Percentiles rank a stretch among this genome's conserved stretches.
Evolutionary conservation across 140 eudicot genomes (phyloP).

Genomic region (Cichorium intybus): DNA sequence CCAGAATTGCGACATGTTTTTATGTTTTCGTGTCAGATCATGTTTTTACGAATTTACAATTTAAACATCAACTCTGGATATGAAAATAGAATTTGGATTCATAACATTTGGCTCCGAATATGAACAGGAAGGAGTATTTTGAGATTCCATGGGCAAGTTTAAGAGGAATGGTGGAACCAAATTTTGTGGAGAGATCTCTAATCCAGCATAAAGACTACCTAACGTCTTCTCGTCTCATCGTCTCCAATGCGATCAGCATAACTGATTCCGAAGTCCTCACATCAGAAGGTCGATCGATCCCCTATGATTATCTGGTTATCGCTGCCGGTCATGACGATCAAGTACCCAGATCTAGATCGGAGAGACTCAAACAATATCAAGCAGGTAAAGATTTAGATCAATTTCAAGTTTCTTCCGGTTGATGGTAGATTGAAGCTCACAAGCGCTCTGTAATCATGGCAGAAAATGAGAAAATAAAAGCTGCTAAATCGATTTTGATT

Average conservation of each 20-base stretch:
- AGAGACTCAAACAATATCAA: constrained; percentile 63
- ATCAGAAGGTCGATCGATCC: constrained; percentile 54
- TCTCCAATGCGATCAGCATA: constrained; percentile 50
- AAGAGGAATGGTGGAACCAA: constrained; percentile 86
- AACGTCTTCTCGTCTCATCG: constrained; percentile 51
- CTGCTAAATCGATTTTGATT: constrained; percentile 66
- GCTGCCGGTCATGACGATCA: constrained; percentile 76
- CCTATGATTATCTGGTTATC: constrained; percentile 78
- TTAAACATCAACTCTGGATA: not conserved
- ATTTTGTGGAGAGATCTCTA: constrained; percentile 71
- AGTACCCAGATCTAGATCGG: constrained; percentile 48
- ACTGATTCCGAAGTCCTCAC: constrained; percentile 51
- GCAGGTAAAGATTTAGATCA: constrained; percentile 59
- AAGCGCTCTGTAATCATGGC: constrained; percentile 24
- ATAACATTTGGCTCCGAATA: not conserved
- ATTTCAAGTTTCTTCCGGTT: not conserved
- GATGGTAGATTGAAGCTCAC: constrained; percentile 8
- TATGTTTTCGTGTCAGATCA: not conserved
- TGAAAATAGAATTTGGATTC: not conserved
- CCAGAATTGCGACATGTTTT: not conserved
- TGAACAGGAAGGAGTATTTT: constrained; percentile 78
- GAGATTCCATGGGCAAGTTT: constrained; percentile 93
- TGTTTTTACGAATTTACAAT: too few relatives aligned
- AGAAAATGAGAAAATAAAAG: constrained; percentile 72
- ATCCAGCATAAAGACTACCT: constrained; percentile 71